Conservation (phyloP, 495 filamentous ascomycete genomes). For the Aspergillus cavernicola region DNA sequence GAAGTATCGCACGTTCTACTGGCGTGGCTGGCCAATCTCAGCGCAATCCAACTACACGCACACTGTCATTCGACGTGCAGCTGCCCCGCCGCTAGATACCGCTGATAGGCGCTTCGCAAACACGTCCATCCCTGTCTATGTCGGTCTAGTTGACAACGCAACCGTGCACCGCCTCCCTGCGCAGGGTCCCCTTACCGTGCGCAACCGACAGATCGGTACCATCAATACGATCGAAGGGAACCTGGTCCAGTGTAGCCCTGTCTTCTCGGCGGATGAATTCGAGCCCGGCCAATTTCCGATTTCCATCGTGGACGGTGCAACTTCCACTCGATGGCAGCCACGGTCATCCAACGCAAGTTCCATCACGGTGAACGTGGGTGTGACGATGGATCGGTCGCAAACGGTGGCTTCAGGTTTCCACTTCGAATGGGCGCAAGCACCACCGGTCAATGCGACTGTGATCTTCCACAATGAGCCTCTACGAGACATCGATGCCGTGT, state of each 20-base stretch:
- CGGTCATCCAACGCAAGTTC: conserved; percentile 43
- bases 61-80: conserved; percentile 54
- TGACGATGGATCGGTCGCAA: conserved; percentile 34
- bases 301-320: conserved; percentile 65
- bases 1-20: conserved; percentile 66
- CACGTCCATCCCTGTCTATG: conserved; percentile 48
- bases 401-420: conserved; percentile 45
- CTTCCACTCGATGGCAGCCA: conserved; percentile 71
- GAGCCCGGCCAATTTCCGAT: conserved; percentile 70
- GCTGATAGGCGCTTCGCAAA: conserved; percentile 47
- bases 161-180: conserved; percentile 48
- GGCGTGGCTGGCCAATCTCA: conserved; percentile 61
- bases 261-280: conserved; percentile 45
- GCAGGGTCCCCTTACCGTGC: conserved; percentile 50
- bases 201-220: conserved; percentile 52
- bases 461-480: conserved; percentile 50
- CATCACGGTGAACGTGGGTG: conserved; percentile 47
- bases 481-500: conserved; percentile 14
- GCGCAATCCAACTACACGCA: conserved; percentile 62
- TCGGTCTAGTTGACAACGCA: conserved; percentile 33
- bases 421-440: conserved; percentile 65
- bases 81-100: conserved; percentile 32
- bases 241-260: conserved; percentile 63
- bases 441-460: conserved; percentile 54
- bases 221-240: conserved; percentile 54